Percentiles rank a stretch among this genome's conserved stretches.
Conservation (phyloP, 345 rosid species). For the Moricandia moricandioides region DNA sequence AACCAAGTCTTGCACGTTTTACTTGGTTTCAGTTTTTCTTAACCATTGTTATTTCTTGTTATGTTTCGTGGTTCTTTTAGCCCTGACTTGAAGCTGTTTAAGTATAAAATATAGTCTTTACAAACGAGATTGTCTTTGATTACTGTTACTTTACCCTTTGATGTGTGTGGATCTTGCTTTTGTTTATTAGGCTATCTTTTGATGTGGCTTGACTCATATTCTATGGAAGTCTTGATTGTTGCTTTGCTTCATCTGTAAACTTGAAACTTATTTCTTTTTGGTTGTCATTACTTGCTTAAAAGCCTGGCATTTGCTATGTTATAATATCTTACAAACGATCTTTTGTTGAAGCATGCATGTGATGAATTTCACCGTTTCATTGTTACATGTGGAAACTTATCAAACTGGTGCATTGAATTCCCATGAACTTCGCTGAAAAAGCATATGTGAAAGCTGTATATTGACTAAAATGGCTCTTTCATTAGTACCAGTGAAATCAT, state of each 20-base stretch:
- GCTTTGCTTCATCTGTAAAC: not conserved
- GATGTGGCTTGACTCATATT: not conserved
- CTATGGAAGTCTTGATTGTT: not conserved
- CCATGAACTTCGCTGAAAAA: not conserved
- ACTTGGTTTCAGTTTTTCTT: slow-evolving; percentile 1
- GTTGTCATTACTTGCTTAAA: not conserved
- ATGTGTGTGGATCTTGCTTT: slow-evolving; percentile 5
- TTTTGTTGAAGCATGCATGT: slow-evolving; percentile 1
- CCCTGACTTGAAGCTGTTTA: not conserved
- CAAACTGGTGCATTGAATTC: not conserved
- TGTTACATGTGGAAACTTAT: not conserved
- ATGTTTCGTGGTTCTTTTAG: not conserved
- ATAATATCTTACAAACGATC: not conserved
- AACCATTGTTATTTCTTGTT: not conserved
- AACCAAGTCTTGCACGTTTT: not conserved
- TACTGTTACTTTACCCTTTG: not conserved
- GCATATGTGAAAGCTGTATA: not conserved
- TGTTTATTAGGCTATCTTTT: not conserved
- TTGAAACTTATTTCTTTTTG: not conserved
- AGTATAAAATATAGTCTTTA: not conserved
- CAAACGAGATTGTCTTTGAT: not conserved
- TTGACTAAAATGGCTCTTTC: not conserved
- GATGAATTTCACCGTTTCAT: not conserved
- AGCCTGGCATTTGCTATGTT: not conserved
- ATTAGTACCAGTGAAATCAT: not conserved